These are phyloP conservation scores for Cryptococcus sp. DNA, from an alignment of 1,284 basidiomycete species.

Conservation along the genomic window DNA sequence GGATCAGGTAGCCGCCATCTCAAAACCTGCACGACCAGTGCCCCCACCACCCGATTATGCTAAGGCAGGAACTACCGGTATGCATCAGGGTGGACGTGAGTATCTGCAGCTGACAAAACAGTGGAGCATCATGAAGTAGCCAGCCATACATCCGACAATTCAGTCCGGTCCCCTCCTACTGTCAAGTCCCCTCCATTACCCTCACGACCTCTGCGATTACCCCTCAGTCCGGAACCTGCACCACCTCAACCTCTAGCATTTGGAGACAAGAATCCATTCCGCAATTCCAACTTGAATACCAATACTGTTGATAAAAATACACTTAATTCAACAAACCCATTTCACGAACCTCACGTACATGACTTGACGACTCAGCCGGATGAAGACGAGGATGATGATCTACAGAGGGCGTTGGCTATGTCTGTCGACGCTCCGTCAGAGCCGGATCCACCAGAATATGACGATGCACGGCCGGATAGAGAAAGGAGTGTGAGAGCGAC, in stretches of 20 bases:
- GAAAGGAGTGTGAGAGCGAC: conserved; percentile 36
- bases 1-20: background rate
- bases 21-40: too few species aligned
- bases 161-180: background rate
- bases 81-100: too few species aligned
- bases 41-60: background rate
- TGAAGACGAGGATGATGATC: conserved; percentile 24
- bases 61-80: too few species aligned
- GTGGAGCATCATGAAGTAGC: conserved; percentile 23
- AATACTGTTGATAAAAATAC: too few species aligned
- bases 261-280: conserved; percentile 24
- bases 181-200: background rate
- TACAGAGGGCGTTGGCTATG: conserved; percentile 18
- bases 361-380: conserved; percentile 1
- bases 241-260: conserved; percentile 14
- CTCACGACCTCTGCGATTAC: conserved; percentile 1
- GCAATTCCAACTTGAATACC: conserved; percentile 10
- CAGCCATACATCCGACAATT: background rate
- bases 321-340: too few species aligned
- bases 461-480: conserved; percentile 14
- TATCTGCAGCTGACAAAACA: too few species aligned
- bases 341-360: background rate
- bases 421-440: conserved; percentile 6
- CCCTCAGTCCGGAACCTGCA: conserved; percentile 1
- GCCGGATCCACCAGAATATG: conserved; percentile 6